Evolutionary conservation across 2,329 filamentous ascomycete genomes (phyloP).

Genomic region (Ascochyta viciae-villosae): DNA sequence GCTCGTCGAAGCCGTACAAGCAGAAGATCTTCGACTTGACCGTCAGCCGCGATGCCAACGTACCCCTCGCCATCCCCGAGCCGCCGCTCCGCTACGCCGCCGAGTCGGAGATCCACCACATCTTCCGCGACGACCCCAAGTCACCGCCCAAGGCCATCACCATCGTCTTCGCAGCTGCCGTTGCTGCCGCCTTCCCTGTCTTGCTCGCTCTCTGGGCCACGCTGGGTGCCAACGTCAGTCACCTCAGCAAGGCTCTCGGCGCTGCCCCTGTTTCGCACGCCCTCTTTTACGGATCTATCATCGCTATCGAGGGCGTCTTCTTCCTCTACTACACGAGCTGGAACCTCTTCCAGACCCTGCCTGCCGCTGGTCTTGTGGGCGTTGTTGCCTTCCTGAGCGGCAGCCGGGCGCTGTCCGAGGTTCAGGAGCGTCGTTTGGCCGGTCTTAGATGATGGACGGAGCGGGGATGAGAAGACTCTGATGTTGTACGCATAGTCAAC

Average conservation of each 20-base stretch:
- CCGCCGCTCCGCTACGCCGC: constrained; percentile 83
- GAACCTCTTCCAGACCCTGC: constrained; percentile 90
- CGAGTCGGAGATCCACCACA: constrained; percentile 85
- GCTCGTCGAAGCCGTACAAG: constrained; percentile 71
- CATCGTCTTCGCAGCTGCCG: constrained; percentile 75
- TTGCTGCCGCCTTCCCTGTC: constrained; percentile 75
- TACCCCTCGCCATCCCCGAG: constrained; percentile 66
- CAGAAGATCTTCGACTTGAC: constrained; percentile 75
- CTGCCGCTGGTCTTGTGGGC: constrained; percentile 72
- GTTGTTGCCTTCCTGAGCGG: constrained; percentile 83
- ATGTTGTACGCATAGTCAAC: background rate
- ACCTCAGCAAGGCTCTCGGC: constrained; percentile 76
- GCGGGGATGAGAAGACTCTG: background rate
- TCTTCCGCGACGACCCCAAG: constrained; percentile 80
- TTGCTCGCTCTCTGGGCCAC: constrained; percentile 77
- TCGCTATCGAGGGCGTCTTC: constrained; percentile 90
- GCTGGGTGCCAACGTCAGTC: constrained; percentile 82
- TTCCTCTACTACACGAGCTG: constrained; percentile 92
- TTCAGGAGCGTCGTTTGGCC: constrained; percentile 84
- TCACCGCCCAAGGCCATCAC: constrained; percentile 84
- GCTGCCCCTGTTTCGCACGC: constrained; percentile 80
- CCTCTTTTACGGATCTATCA: constrained; percentile 84
- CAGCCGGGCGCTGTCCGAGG: constrained; percentile 87
- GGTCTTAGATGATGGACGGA: constrained; percentile 62
- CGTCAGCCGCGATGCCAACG: constrained; percentile 68